Conservation (phyloP, 2,329 filamentous ascomycete species). For the Ceratocystis destructans region DNA sequence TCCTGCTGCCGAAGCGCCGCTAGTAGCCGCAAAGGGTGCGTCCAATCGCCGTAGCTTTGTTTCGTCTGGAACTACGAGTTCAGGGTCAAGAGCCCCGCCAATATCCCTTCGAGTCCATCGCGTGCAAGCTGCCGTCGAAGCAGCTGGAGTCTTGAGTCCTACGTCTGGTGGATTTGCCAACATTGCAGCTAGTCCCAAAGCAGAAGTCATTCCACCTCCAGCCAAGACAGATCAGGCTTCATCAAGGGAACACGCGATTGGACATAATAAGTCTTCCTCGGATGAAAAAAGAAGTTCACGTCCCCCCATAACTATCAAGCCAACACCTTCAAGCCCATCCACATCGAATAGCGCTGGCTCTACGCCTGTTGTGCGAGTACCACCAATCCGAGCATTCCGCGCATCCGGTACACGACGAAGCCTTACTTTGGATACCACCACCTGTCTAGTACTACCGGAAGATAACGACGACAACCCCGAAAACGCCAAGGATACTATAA, state of each 20-base stretch:
- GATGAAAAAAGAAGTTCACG: slow-evolving; percentile 35
- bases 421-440: slow-evolving; percentile 40
- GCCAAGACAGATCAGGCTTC: slow-evolving; percentile 7
- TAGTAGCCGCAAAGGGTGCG: slow-evolving; percentile 9
- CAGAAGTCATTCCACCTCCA: slow-evolving; percentile 25
- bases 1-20: neutral
- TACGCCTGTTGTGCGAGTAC: slow-evolving; percentile 28
- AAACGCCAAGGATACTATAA: slow-evolving; percentile 22
- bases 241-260: slow-evolving; percentile 5
- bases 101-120: slow-evolving; percentile 15
- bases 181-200: slow-evolving; percentile 5
- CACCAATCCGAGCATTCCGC: slow-evolving; percentile 43
- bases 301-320: slow-evolving; percentile 26
- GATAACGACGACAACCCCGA: slow-evolving; percentile 32
- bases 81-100: slow-evolving; percentile 13
- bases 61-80: slow-evolving; percentile 12
- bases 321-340: slow-evolving; percentile 18
- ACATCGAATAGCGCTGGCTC: slow-evolving; percentile 24
- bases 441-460: slow-evolving; percentile 32
- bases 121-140: slow-evolving; percentile 14
- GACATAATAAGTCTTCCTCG: slow-evolving; percentile 23
- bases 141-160: neutral
- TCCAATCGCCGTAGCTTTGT: slow-evolving; percentile 14
- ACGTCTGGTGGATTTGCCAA: neutral
- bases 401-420: slow-evolving; percentile 45